Evolutionary conservation across 345 rosid genomes (phyloP).

Genomic region (Raphanus raphanistrum): DNA sequence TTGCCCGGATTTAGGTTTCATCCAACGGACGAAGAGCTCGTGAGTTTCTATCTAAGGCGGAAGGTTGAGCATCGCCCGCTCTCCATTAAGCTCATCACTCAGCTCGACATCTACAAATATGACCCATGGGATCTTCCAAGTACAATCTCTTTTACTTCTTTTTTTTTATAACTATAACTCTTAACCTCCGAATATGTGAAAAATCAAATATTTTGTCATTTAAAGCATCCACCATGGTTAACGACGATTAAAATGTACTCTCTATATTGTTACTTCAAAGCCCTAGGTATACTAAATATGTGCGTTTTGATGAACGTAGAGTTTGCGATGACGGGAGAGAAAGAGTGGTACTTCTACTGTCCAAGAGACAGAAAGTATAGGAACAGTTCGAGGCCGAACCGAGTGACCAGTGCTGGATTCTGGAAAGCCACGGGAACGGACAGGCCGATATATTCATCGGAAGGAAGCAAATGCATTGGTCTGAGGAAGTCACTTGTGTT

Average conservation of each 20-base stretch:
- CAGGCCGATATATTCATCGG: conserved; percentile 71
- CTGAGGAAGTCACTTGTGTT: conserved; percentile 84
- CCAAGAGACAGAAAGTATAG: conserved; percentile 80
- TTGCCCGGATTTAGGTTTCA: conserved; percentile 87
- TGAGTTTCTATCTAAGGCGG: conserved; percentile 70
- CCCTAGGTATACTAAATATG: not conserved
- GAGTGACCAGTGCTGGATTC: conserved; percentile 80
- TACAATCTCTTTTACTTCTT: conserved; percentile 24
- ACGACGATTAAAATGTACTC: not conserved
- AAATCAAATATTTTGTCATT: not conserved
- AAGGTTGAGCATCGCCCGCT: conserved; percentile 68
- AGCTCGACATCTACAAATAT: conserved; percentile 75
- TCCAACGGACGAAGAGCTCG: conserved; percentile 90
- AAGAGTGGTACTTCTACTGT: conserved; percentile 88
- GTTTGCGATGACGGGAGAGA: conserved; percentile 63
- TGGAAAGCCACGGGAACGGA: conserved; percentile 96
- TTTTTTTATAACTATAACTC: not conserved
- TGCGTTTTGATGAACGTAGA: conserved; percentile 36
- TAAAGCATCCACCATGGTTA: not conserved
- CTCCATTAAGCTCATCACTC: conserved; percentile 72
- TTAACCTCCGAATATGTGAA: not conserved
- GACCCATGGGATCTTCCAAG: conserved; percentile 95
- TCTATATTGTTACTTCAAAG: not conserved
- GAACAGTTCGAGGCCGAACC: conserved; percentile 76
- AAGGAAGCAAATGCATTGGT: conserved; percentile 71